A percentile compares a stretch with the other conserved stretches of the same genome.
phyloP scores from a whole-genome alignment of 1,284 basidiomycete genomes.

The Sparassis latifolia region DNA sequence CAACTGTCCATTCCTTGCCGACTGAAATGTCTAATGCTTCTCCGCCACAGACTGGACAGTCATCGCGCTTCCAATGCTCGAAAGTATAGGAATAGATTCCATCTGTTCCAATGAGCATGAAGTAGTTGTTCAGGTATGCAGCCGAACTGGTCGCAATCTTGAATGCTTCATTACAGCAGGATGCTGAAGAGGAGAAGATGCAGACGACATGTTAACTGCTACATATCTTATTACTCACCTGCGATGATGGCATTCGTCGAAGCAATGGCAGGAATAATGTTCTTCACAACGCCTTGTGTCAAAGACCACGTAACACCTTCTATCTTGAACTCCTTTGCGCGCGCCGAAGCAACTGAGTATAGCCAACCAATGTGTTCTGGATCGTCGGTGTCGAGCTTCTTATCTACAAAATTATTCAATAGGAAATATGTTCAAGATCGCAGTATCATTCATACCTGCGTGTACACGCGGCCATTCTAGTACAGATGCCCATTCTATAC shows the following conservation, averaged over 20 bases:
- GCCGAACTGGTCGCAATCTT: slow-evolving; percentile 96
- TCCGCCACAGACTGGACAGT: slow-evolving; percentile 97
- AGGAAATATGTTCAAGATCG: not conserved
- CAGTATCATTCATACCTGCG: slow-evolving; percentile 52
- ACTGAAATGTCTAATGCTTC: slow-evolving; percentile 73
- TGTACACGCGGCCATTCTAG: slow-evolving; percentile 94
- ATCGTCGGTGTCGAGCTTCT: slow-evolving; percentile 94
- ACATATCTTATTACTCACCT: slow-evolving; percentile 38
- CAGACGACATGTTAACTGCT: not conserved
- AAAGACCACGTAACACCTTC: slow-evolving; percentile 97
- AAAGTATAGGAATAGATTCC: slow-evolving; percentile 98
- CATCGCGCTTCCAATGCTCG: slow-evolving; percentile 85
- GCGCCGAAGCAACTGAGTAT: slow-evolving; percentile 70
- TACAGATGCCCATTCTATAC: slow-evolving; percentile 99
- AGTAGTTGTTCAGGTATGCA: slow-evolving; percentile 95
- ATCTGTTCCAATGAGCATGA: slow-evolving; percentile 95
- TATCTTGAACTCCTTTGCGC: slow-evolving; percentile 92
- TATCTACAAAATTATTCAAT: slow-evolving; percentile 45
- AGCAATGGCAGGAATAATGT: slow-evolving; percentile 98
- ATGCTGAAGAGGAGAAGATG: slow-evolving; percentile 46
- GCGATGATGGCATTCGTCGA: slow-evolving; percentile 96
- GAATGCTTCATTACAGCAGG: slow-evolving; percentile 98
- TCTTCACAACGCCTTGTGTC: slow-evolving; percentile 99
- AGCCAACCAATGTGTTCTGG: slow-evolving; percentile 97
- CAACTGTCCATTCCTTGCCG: slow-evolving; percentile 69